Evolutionary conservation across 2,329 filamentous ascomycete species (phyloP).

Genomic region (Penicillium sp.): DNA sequence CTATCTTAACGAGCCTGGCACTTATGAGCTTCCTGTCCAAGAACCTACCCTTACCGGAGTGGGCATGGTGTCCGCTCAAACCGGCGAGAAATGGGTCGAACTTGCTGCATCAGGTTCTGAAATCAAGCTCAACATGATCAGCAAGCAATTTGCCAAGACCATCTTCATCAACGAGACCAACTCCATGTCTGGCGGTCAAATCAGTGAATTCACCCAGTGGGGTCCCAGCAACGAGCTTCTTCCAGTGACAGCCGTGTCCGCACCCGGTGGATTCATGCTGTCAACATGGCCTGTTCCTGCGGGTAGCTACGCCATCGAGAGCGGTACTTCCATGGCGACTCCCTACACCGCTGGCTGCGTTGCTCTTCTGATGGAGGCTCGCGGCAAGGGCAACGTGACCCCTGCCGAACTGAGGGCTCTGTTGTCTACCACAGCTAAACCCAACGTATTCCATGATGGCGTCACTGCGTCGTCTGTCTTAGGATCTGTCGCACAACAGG

Average conservation of each 20-base stretch:
- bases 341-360: conserved; percentile 56
- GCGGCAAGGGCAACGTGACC: conserved; percentile 24
- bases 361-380: conserved; percentile 31
- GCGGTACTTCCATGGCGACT: conserved; percentile 62
- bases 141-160: conserved; percentile 4
- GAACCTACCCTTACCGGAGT: conserved; percentile 6
- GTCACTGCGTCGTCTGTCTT: conserved; percentile 29
- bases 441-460: conserved; percentile 32
- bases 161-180: conserved; percentile 18
- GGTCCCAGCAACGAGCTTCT: conserved; percentile 19
- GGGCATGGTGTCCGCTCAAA: conserved; percentile 17
- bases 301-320: conserved; percentile 53
- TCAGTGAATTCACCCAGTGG: conserved; percentile 21
- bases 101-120: conserved; percentile 10
- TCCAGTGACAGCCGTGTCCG: conserved; percentile 6
- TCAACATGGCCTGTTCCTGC: conserved; percentile 56
- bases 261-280: conserved; percentile 46
- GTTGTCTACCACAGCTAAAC: conserved; percentile 24
- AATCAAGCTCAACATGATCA: conserved; percentile 18
- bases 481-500: conserved; percentile 60
- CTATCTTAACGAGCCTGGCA: conserved; percentile 53
- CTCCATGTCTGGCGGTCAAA: conserved; percentile 16
- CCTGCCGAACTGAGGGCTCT: conserved; percentile 28
- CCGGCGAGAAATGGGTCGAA: conserved; percentile 15
- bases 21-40: conserved; percentile 1